Percentiles rank a stretch among this genome's conserved stretches.
phyloP scores from a whole-genome alignment of 2,329 filamentous ascomycete species.

The Bipolaris sorokiniana region DNA sequence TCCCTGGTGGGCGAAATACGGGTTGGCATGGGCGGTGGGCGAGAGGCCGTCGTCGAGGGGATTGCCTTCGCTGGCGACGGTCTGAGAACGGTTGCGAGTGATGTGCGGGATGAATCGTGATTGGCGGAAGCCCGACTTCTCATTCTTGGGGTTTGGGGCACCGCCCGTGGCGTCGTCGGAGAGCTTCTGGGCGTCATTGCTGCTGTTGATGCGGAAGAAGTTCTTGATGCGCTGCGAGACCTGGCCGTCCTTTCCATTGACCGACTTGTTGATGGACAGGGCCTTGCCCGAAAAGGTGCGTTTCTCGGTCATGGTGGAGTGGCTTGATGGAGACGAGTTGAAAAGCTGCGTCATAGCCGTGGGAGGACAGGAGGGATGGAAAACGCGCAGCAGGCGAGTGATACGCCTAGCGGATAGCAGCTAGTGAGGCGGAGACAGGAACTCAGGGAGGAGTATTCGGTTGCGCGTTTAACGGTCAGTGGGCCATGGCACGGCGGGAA shows the following conservation, averaged over 20 bases:
- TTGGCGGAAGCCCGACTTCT: constrained; percentile 77
- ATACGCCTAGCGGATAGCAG: not conserved
- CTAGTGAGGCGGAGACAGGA: constrained; percentile 11
- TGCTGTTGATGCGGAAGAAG: constrained; percentile 71
- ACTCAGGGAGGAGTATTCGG: constrained; percentile 18
- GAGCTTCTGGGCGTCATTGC: constrained; percentile 52
- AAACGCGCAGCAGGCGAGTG: constrained; percentile 6
- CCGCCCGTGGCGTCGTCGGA: constrained; percentile 45
- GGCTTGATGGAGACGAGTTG: constrained; percentile 47
- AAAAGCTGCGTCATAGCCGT: constrained; percentile 53
- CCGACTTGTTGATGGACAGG: constrained; percentile 55
- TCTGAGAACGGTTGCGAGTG: constrained; percentile 85
- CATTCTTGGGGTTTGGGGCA: constrained; percentile 57
- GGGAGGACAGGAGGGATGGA: constrained; percentile 6
- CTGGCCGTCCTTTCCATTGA: constrained; percentile 59
- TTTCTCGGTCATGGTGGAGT: constrained; percentile 53
- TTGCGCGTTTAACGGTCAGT: constrained; percentile 37
- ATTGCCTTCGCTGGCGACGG: constrained; percentile 91
- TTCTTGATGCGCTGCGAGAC: constrained; percentile 71
- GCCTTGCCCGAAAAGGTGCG: constrained; percentile 57
- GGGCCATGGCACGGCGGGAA: constrained; percentile 41
- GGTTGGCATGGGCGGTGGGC: constrained; percentile 92
- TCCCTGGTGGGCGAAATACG: constrained; percentile 96
- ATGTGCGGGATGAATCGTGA: constrained; percentile 89
- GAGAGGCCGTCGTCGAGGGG: constrained; percentile 86